Percentiles rank a stretch among this genome's conserved stretches.
Evolutionary conservation across 2,329 filamentous ascomycete species (phyloP).

Genomic region (Mycocentrospora acerina): DNA sequence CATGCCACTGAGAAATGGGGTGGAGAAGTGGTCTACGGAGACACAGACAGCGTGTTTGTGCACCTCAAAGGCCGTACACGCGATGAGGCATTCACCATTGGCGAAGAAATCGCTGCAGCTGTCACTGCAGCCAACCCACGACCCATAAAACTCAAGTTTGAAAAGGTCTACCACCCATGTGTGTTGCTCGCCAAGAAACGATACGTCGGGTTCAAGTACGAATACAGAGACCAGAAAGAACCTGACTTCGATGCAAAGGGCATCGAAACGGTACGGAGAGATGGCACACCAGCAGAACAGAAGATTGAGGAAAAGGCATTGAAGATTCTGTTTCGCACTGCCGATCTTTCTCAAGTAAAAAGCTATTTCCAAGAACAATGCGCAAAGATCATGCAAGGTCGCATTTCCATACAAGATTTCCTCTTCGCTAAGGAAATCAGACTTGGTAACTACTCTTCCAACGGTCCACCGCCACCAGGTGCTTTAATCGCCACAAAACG

Average conservation of each 20-base stretch:
- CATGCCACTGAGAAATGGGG: conserved; percentile 86
- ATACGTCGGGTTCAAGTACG: conserved; percentile 98
- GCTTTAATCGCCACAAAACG: conserved; percentile 82
- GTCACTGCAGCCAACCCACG: conserved; percentile 88
- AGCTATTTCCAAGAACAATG: conserved; percentile 88
- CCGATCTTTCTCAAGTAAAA: conserved; percentile 87
- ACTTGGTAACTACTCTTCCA: conserved; percentile 82
- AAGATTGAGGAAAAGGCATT: conserved; percentile 94
- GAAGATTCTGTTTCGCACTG: conserved; percentile 84
- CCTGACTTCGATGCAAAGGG: conserved; percentile 98
- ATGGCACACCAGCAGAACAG: conserved; percentile 92
- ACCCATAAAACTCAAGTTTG: conserved; percentile 94
- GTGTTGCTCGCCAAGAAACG: conserved; percentile 94
- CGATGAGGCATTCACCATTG: conserved; percentile 88
- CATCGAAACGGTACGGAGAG: conserved; percentile 93
- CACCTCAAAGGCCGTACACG: conserved; percentile 83
- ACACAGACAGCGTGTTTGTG: conserved; percentile 94
- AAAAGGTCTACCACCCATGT: conserved; percentile 97
- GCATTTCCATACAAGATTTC: conserved; percentile 90
- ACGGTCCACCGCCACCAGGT: conserved; percentile 77
- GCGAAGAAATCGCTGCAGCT: conserved; percentile 84
- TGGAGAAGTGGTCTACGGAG: conserved; percentile 96
- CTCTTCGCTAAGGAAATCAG: conserved; percentile 93
- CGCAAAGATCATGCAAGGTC: conserved; percentile 85
- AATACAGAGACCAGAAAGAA: conserved; percentile 69